Evolutionary conservation across 176 grass and related monocot species (phyloP).

Genomic region (Carex pumila): DNA sequence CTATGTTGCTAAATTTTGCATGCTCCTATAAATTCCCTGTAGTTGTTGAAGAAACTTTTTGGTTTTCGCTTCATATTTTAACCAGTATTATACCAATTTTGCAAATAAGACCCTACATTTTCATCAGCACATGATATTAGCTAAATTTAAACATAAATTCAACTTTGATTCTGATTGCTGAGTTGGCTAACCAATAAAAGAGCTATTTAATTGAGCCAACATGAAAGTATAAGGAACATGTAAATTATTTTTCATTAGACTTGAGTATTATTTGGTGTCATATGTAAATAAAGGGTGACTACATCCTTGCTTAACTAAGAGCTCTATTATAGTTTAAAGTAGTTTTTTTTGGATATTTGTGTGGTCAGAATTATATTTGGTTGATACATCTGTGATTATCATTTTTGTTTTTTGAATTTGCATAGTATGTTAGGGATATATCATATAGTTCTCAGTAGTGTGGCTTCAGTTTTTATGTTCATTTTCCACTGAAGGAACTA

Average conservation of each 20-base stretch:
- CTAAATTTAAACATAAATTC: neutral
- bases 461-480: neutral
- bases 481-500: neutral
- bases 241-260: neutral
- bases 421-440: neutral
- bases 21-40: neutral
- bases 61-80: neutral
- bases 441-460: neutral
- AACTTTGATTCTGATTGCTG: neutral
- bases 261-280: neutral
- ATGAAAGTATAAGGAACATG: neutral
- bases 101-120: neutral
- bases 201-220: neutral
- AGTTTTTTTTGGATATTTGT: neutral
- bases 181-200: neutral
- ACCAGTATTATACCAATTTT: neutral
- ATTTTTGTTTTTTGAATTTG: neutral
- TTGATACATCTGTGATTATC: neutral
- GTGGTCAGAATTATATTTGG: neutral
- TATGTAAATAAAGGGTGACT: neutral
- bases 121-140: neutral
- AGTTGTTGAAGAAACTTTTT: too few species aligned
- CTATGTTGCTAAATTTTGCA: neutral
- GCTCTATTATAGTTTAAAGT: neutral
- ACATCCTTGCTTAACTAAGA: neutral